A percentile compares a stretch with the other conserved stretches of the same genome.
phyloP scores from a whole-genome alignment of 2,329 filamentous ascomycete genomes.

The Zasmidium citrigriseum region DNA sequence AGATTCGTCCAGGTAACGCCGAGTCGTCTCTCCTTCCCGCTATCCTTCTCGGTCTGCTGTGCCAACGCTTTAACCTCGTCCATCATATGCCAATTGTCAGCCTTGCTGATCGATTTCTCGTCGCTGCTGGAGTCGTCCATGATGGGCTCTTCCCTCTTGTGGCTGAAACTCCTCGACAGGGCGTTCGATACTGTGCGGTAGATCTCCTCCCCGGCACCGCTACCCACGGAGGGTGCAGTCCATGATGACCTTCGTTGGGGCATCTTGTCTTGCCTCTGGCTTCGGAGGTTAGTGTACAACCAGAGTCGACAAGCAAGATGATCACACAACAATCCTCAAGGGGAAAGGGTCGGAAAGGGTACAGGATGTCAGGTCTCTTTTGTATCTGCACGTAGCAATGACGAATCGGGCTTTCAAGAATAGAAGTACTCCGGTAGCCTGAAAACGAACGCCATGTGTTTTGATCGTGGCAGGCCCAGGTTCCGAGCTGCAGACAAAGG shows the following conservation, averaged over 20 bases:
- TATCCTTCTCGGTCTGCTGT: constrained; percentile 48
- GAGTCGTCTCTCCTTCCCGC: constrained; percentile 52
- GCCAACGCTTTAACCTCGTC: constrained; percentile 48
- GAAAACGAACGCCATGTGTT: background rate
- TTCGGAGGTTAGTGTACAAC: background rate
- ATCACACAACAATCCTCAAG: background rate
- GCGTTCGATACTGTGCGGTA: constrained; percentile 21
- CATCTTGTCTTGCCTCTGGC: background rate
- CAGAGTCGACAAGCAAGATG: background rate
- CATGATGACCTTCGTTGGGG: constrained; percentile 9
- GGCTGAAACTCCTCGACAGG: constrained; percentile 16
- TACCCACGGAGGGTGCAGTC: constrained; percentile 13
- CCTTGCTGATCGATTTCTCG: constrained; percentile 32
- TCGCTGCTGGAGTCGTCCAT: constrained; percentile 9
- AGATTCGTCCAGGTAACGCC: constrained; percentile 68
- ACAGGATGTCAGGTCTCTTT: background rate
- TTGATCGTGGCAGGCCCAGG: background rate
- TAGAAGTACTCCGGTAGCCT: background rate
- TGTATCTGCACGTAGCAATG: constrained; percentile 1
- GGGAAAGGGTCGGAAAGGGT: background rate
- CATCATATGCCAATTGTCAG: constrained; percentile 53
- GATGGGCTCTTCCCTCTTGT: constrained; percentile 5
- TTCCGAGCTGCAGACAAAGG: background rate
- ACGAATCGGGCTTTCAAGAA: constrained; percentile 3
- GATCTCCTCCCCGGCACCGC: constrained; percentile 21